Base-by-base conservation (phyloP, 441 rosid species). In the Corymbia citriodora region DNA sequence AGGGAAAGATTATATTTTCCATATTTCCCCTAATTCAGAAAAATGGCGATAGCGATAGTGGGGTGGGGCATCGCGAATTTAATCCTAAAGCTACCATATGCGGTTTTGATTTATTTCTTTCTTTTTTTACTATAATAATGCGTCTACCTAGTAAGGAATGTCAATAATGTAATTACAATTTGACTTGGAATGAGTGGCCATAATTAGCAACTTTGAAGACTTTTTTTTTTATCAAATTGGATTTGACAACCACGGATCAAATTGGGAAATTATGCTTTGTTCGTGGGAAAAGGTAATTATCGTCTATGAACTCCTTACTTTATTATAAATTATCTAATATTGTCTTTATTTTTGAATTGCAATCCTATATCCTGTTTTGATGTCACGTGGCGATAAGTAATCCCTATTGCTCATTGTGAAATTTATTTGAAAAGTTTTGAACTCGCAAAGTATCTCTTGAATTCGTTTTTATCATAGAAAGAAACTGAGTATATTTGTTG, bases 351-450 rank as follows among this genome's bases (percentile, higher is more conserved):
- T 68, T 31, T 16, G 12, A 19, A 68, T 9, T 19, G 1, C 7
- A 2, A 31, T 14, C 16, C 3, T 9, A 31, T 16, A 4, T 70
- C 79, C 33, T 25, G 2, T 19, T 55, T 70, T 3, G 0, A 31
- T 6, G 19, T 70, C 4, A 31, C 25, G 1, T 33, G 3, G 3
- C 0, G 4, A 33, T 70, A 14, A 8, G 4, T 70, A 70, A 10
- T 31, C 7, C 79, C 1, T 5, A 11, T 2, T 31, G 13, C 45
- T 9, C 23, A 1, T 33, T 17, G 23, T 17, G 45, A 33, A 70
- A 70, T 70, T 31, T 6, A 70, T 9, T 70, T 2, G 2, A 70
- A 70, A 31, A 70, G 3, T 9, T 70, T 33, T 45, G 18, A 70
- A 8, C 18, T 16, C 12, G 19, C 45, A 31, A 70, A 70, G 45